Percentiles rank a stretch among this genome's conserved stretches.
These are phyloP conservation scores for Globisporangium alternatum DNA, from an alignment of 352 stramenopile genomes.

Conservation along the genomic window DNA sequence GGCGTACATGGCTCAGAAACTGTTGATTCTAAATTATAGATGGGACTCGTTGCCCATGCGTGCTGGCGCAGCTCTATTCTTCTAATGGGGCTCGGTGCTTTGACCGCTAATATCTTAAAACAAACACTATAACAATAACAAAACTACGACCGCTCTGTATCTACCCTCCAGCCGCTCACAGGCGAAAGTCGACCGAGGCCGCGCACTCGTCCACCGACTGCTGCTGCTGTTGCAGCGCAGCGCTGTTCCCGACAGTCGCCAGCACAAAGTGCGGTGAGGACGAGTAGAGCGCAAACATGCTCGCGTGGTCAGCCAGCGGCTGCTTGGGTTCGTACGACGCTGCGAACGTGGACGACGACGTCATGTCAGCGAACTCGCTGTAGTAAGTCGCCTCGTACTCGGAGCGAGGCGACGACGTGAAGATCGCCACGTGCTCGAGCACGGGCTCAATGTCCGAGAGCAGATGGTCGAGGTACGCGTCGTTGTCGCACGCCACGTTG, in stretches of 20 bases:
- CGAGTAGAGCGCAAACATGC: neutral
- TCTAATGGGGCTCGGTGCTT: neutral
- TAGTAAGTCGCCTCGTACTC: conserved; percentile 3
- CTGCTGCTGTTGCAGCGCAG: neutral
- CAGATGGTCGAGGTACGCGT: conserved; percentile 42
- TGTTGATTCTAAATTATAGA: neutral
- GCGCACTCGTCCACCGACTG: neutral
- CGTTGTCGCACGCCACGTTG: conserved; percentile 24
- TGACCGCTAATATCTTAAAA: conserved; percentile 8
- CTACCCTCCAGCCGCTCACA: neutral
- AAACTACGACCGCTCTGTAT: neutral
- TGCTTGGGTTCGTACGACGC: conserved; percentile 1
- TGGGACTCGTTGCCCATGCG: too few relatives aligned
- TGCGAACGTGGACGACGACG: neutral
- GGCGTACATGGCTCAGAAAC: too few relatives aligned
- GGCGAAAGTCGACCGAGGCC: neutral
- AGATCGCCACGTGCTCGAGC: conserved; percentile 48
- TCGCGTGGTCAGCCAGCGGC: neutral
- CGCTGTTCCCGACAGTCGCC: neutral
- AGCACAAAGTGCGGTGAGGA: conserved; percentile 1
- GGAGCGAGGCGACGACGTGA: conserved; percentile 20
- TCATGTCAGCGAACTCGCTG: neutral
- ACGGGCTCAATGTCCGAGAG: conserved; percentile 50
- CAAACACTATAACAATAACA: neutral
- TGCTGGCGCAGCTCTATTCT: neutral